These are phyloP conservation scores for Hypoxylon fuscum DNA, from an alignment of 495 filamentous ascomycete species.

Conservation along the genomic window DNA sequence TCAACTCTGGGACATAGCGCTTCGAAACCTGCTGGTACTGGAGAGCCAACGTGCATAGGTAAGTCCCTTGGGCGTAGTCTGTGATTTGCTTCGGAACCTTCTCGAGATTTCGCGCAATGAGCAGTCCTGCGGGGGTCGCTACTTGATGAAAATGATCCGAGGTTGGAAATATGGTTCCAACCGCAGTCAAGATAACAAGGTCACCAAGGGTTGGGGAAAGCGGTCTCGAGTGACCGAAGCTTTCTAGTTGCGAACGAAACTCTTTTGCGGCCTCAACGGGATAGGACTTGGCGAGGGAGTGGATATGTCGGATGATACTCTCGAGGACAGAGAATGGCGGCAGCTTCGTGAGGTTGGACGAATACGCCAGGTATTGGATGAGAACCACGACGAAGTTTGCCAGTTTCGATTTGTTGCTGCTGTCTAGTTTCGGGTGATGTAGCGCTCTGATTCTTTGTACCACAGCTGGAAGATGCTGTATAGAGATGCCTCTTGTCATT, in stretches of 20 bases:
- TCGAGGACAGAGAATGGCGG: slow-evolving; percentile 53
- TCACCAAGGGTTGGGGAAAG: slow-evolving; percentile 74
- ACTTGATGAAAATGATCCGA: slow-evolving; percentile 97
- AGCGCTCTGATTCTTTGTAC: slow-evolving; percentile 87
- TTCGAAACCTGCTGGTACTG: slow-evolving; percentile 84
- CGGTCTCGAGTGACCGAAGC: slow-evolving; percentile 67
- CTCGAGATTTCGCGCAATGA: slow-evolving; percentile 84
- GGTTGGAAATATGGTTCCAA: slow-evolving; percentile 87
- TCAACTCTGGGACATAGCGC: slow-evolving; percentile 86
- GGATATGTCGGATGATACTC: slow-evolving; percentile 66
- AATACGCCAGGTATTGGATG: slow-evolving; percentile 78
- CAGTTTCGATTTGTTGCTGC: slow-evolving; percentile 85
- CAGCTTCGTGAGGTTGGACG: slow-evolving; percentile 56
- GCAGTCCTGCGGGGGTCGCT: slow-evolving; percentile 85
- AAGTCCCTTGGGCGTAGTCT: slow-evolving; percentile 79
- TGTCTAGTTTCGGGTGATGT: slow-evolving; percentile 86
- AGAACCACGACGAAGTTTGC: slow-evolving; percentile 76
- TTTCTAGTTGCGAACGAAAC: slow-evolving; percentile 76
- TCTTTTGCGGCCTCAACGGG: slow-evolving; percentile 77
- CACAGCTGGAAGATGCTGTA: slow-evolving; percentile 75
- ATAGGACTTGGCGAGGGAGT: slow-evolving; percentile 86
- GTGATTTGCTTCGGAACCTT: slow-evolving; percentile 68
- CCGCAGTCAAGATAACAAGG: slow-evolving; percentile 80
- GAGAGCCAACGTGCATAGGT: slow-evolving; percentile 75
- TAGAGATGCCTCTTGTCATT: slow-evolving; percentile 65